Evolutionary conservation across 768 basidiomycete species (phyloP).

Genomic region (Coprinopsis marcescibilis): DNA sequence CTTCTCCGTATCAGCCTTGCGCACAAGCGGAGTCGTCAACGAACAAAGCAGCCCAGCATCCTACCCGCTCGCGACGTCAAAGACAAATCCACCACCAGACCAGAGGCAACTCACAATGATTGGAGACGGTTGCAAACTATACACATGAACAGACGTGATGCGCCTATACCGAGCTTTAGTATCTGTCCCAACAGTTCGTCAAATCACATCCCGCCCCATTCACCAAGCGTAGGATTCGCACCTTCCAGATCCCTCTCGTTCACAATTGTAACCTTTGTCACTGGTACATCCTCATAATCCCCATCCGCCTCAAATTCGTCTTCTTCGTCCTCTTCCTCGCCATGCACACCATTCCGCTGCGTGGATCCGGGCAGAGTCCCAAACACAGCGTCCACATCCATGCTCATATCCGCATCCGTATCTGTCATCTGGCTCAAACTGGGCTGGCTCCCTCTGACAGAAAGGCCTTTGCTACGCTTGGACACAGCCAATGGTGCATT

Average conservation of each 20-base stretch:
- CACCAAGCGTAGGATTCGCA: conserved; percentile 27
- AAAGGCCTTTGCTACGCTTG: background rate
- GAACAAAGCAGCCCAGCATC: conserved; percentile 41
- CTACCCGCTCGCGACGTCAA: conserved; percentile 20
- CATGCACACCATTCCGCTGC: background rate
- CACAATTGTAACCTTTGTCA: conserved; percentile 51
- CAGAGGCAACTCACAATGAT: conserved; percentile 43
- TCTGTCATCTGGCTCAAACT: too few relatives aligned
- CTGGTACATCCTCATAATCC: conserved; percentile 38
- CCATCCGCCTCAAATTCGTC: conserved; percentile 28
- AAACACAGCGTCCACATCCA: conserved; percentile 33
- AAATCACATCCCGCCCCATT: background rate
- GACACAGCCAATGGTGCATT: conserved; percentile 4
- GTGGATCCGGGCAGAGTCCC: conserved; percentile 11
- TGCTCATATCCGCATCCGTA: conserved; percentile 7
- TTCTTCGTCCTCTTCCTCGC: conserved; percentile 24
- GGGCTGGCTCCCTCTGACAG: background rate
- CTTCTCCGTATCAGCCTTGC: conserved; percentile 36
- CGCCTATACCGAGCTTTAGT: conserved; percentile 47
- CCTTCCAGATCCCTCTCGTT: conserved; percentile 62
- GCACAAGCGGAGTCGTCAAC: conserved; percentile 32
- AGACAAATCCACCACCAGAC: conserved; percentile 4
- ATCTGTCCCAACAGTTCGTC: conserved; percentile 29
- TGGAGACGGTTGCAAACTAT: conserved; percentile 64
- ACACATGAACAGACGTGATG: conserved; percentile 57